phyloP scores from a whole-genome alignment of 495 filamentous ascomycete species.

The Penicillium herquei region DNA sequence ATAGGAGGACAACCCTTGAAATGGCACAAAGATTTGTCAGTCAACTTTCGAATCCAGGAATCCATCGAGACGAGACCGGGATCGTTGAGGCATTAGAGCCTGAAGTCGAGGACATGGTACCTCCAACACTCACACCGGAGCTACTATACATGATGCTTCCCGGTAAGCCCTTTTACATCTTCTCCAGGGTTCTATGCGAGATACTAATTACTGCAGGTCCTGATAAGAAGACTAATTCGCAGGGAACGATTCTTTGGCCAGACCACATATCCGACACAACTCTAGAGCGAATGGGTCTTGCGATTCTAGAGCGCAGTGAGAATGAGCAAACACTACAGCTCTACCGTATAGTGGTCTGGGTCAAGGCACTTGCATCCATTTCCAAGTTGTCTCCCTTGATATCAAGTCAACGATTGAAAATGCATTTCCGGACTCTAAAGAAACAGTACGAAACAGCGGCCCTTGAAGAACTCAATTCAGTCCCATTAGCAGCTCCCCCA shows the following conservation, averaged over 20 bases:
- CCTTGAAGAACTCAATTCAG: slow-evolving; percentile 18
- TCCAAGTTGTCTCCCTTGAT: slow-evolving; percentile 23
- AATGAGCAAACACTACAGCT: slow-evolving; percentile 21
- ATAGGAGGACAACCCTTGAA: slow-evolving; percentile 24
- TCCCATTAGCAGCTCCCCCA: slow-evolving; percentile 22
- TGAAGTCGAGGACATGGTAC: slow-evolving; percentile 6
- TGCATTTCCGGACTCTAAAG: slow-evolving; percentile 22
- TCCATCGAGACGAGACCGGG: slow-evolving; percentile 16
- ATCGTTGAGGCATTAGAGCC: slow-evolving; percentile 9
- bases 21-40: slow-evolving; percentile 24
- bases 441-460: slow-evolving; percentile 25
- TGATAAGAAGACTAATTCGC: slow-evolving; percentile 25
- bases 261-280: slow-evolving; percentile 28
- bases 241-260: slow-evolving; percentile 25
- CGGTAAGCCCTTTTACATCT: slow-evolving; percentile 9
- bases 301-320: slow-evolving; percentile 24
- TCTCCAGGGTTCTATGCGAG: background rate
- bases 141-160: slow-evolving; percentile 31
- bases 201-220: slow-evolving; percentile 13
- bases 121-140: slow-evolving; percentile 26
- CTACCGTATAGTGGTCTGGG: slow-evolving; percentile 25
- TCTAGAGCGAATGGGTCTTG: slow-evolving; percentile 28
- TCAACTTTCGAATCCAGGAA: slow-evolving; percentile 20
- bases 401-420: slow-evolving; percentile 15
- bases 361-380: slow-evolving; percentile 25